Conservation (phyloP, 2,329 filamentous ascomycete genomes). For the Trichoderma cornu-damae region DNA sequence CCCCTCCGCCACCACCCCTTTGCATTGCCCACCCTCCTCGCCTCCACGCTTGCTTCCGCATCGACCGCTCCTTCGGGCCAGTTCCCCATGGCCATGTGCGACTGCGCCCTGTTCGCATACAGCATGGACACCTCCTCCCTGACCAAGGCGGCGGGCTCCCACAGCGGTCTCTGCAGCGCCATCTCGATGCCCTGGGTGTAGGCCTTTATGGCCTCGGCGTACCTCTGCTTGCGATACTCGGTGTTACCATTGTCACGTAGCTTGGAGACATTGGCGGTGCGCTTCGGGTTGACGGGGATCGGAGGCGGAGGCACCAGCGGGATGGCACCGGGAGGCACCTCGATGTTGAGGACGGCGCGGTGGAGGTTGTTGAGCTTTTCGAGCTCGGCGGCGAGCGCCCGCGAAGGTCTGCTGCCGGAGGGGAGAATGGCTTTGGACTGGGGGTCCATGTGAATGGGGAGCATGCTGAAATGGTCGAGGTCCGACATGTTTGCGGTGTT, state of each 20-base stretch:
- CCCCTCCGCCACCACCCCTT: slow-evolving; percentile 94
- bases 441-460: slow-evolving; percentile 78
- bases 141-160: slow-evolving; percentile 81
- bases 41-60: slow-evolving; percentile 81
- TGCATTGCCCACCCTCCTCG: slow-evolving; percentile 77
- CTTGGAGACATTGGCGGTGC: slow-evolving; percentile 80
- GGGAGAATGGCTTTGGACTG: slow-evolving; percentile 64
- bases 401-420: slow-evolving; percentile 31
- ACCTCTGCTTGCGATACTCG: slow-evolving; percentile 72
- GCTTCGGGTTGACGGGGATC: slow-evolving; percentile 87
- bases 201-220: slow-evolving; percentile 69
- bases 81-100: slow-evolving; percentile 72
- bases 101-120: slow-evolving; percentile 84
- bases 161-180: slow-evolving; percentile 73
- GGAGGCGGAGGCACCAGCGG: slow-evolving; percentile 74
- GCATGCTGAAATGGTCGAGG: slow-evolving; percentile 70
- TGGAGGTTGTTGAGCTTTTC: slow-evolving; percentile 72
- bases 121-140: slow-evolving; percentile 77
- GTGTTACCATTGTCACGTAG: slow-evolving; percentile 82
- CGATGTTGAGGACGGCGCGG: slow-evolving; percentile 58
- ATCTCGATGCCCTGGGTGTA: slow-evolving; percentile 88
- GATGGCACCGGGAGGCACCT: slow-evolving; percentile 49
- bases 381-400: slow-evolving; percentile 59
- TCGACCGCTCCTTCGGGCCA: slow-evolving; percentile 88
- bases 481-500: slow-evolving; percentile 45